These are phyloP conservation scores for Aspergillus unguis DNA, from an alignment of 2,329 filamentous ascomycete genomes.

Conservation along the genomic window DNA sequence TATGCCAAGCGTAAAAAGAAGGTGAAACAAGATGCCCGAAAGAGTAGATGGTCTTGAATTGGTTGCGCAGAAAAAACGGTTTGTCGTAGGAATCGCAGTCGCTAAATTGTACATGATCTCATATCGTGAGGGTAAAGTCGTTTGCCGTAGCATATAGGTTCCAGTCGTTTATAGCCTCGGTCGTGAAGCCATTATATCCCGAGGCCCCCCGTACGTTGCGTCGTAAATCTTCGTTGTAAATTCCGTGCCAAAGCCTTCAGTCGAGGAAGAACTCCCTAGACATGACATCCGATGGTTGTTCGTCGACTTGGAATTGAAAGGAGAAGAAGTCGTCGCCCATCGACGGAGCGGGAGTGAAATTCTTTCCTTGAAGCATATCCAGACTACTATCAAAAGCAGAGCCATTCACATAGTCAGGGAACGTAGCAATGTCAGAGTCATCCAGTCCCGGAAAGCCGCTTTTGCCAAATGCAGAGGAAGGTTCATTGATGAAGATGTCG, in stretches of 20 bases:
- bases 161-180: slow-evolving; percentile 20
- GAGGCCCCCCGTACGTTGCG: slow-evolving; percentile 11
- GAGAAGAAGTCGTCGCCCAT: slow-evolving; percentile 37
- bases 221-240: slow-evolving; percentile 15
- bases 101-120: slow-evolving; percentile 24
- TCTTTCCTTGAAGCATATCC: slow-evolving; percentile 34
- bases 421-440: slow-evolving; percentile 29
- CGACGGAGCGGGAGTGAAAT: slow-evolving; percentile 22
- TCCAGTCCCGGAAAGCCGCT: slow-evolving; percentile 32
- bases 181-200: slow-evolving; percentile 20
- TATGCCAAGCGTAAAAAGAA: slow-evolving; percentile 7
- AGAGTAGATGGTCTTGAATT: slow-evolving; percentile 1
- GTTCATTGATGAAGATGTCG: slow-evolving; percentile 40
- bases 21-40: too few species aligned
- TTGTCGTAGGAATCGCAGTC: slow-evolving; percentile 10
- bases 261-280: slow-evolving; percentile 25
- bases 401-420: slow-evolving; percentile 34
- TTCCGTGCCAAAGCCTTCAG: slow-evolving; percentile 10
- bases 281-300: slow-evolving; percentile 24
- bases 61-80: slow-evolving; percentile 11
- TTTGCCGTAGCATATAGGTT: slow-evolving; percentile 18
- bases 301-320: slow-evolving; percentile 38
- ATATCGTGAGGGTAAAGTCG: slow-evolving; percentile 17
- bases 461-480: slow-evolving; percentile 26
- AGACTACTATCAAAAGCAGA: slow-evolving; percentile 34